Evolutionary conservation across 1,139 yeast genomes (phyloP), one percentile per base, ranked within the genome.

Genomic region (Candida dubliniensis): DNA sequence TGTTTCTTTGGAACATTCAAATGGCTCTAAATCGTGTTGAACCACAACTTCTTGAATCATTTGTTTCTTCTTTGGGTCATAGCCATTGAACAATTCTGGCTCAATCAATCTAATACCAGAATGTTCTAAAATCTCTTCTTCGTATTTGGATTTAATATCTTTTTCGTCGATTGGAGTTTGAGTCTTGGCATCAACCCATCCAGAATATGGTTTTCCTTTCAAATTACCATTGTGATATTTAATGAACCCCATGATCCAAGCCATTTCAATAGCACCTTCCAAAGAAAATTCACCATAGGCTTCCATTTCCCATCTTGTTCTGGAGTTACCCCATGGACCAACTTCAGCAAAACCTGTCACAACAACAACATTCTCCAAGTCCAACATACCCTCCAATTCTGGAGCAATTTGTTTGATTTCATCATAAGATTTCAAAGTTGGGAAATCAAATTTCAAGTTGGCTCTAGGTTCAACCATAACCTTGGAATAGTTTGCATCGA

Each of bases 241-340:
- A 73, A 93, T 90, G 66, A 87, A 79, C 56, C 98, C 98, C 98
- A 93, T 93, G 57, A 93, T 90, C 98, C 98, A 93, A 43, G 99
- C 98, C 96, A 93, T 91, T 76, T 93, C 99, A 64, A 93, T 87
- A 62, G 96, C 87, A 63, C 99, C 99, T 73, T 93, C 99, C 60
- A 93, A 76, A n/a, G 98, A 91, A 70, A 93, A 93, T 63, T 87
- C 90, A 60, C 99, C 99, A 49, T 70, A 56, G 45, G 97, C 88
- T 74, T 93, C 99, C 96, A 93, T 93, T 71, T 93, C 98, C 99
- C 99, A 93, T 78, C 99, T 84, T 50, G 99, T 93, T 79, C 98
- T 87, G 38, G 99, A 73, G 66, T 91, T 90, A 81, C 99, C 99
- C 96, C 97, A 95, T 64, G 99, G 99, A 64, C 97, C 95, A 57